These are phyloP conservation scores for Excoecaria cochinchinensis DNA, from an alignment of 345 rosid genomes.

Conservation along the genomic window DNA sequence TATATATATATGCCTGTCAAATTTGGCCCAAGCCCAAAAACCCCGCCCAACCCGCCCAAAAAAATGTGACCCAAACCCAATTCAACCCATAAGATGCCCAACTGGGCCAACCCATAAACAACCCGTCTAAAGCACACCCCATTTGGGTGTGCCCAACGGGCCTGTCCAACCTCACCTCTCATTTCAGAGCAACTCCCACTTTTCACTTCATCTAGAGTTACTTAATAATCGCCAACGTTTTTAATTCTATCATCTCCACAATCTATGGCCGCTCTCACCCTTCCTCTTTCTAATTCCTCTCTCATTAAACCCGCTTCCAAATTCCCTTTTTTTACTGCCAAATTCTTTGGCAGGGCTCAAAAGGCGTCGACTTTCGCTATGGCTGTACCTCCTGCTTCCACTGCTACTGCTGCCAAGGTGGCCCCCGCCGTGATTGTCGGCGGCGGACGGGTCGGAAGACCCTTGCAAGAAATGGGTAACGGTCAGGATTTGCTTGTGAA, in stretches of 20 bases:
- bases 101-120: too few species aligned
- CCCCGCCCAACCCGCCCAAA: too few species aligned
- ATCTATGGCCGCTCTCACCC: slow-evolving; percentile 43
- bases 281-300: slow-evolving; percentile 35
- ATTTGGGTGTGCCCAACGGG: too few species aligned
- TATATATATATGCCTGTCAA: too few species aligned
- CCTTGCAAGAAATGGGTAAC: slow-evolving; percentile 79
- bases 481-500: slow-evolving; percentile 81
- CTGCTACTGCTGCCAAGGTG: slow-evolving; percentile 46
- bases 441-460: slow-evolving; percentile 87
- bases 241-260: not conserved
- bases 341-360: slow-evolving; percentile 13
- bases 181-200: too few species aligned
- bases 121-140: too few species aligned
- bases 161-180: too few species aligned
- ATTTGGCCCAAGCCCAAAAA: too few species aligned
- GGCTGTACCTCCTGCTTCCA: slow-evolving; percentile 37
- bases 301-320: slow-evolving; percentile 30
- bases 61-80: too few species aligned
- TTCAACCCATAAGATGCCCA: too few species aligned
- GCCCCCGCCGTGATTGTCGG: slow-evolving; percentile 90
- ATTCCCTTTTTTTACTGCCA: slow-evolving; percentile 10
- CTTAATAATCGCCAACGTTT: too few species aligned
- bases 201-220: too few species aligned
- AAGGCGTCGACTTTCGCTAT: slow-evolving; percentile 39